A percentile compares a stretch with the other conserved stretches of the same genome.
phyloP scores from a whole-genome alignment of 164 flowering plant genomes.

The Hamamelis virginiana region DNA sequence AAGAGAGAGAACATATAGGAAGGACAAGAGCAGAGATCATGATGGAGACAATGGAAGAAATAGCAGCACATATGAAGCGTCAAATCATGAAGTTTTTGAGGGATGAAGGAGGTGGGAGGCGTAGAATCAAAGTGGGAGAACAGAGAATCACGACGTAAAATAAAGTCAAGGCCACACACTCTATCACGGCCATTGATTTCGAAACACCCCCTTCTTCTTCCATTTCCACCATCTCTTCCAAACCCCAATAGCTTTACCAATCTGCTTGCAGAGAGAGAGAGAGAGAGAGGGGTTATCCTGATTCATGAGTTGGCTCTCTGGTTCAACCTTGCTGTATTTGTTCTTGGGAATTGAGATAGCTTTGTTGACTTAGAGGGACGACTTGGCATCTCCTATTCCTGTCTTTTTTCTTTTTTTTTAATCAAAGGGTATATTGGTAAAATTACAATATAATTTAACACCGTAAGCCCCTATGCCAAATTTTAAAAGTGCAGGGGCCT shows the following conservation, averaged over 20 bases:
- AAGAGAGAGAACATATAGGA: slow-evolving; percentile 43
- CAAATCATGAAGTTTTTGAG: slow-evolving; percentile 54
- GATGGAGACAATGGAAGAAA: slow-evolving; percentile 53
- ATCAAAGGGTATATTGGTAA: too few relatives aligned
- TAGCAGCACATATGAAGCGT: too few relatives aligned
- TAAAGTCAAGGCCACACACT: slow-evolving; percentile 61
- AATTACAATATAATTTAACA: too few relatives aligned
- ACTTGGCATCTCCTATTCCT: too few relatives aligned
- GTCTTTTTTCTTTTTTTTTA: too few relatives aligned
- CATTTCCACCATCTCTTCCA: too few relatives aligned
- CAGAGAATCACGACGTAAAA: slow-evolving; percentile 82
- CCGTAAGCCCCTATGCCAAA: too few relatives aligned
- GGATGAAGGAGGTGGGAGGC: slow-evolving; percentile 71
- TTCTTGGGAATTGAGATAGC: background rate
- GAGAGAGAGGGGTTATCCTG: slow-evolving; percentile 1
- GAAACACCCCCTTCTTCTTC: too few relatives aligned
- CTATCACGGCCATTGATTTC: slow-evolving; percentile 49
- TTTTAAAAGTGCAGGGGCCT: too few relatives aligned
- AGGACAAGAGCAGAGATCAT: slow-evolving; percentile 51
- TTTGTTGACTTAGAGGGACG: background rate
- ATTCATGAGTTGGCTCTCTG: too few relatives aligned
- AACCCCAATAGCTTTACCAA: too few relatives aligned
- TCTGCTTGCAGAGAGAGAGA: too few relatives aligned
- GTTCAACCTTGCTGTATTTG: background rate
- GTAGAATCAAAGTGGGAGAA: slow-evolving; percentile 72